Evolutionary conservation across 2,329 filamentous ascomycete species (phyloP).

Genomic region (Colletotrichum navitas): DNA sequence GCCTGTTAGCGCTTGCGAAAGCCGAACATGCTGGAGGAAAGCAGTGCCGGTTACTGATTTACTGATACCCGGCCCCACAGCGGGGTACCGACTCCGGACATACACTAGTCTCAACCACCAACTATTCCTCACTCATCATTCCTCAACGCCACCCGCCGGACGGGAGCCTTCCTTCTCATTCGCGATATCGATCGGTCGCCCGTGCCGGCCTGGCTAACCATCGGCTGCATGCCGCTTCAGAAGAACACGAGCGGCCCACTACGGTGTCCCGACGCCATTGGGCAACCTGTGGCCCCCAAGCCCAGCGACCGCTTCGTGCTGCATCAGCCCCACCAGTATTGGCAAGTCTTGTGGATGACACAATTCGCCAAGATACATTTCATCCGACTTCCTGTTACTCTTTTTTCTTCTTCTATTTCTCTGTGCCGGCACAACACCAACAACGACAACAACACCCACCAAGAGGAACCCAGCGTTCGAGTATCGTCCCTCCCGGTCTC

Average conservation of each 20-base stretch:
- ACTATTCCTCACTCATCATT: not conserved
- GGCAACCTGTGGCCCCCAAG: not conserved
- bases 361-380: no score
- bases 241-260: not conserved
- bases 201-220: conserved; percentile 10
- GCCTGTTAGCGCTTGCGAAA: conserved; percentile 1
- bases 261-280: conserved; percentile 2
- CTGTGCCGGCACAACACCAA: not conserved
- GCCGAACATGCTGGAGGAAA: conserved; percentile 4
- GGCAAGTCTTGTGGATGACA: not conserved
- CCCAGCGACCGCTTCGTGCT: not conserved
- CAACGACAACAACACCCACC: not conserved
- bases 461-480: not conserved
- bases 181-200: not conserved
- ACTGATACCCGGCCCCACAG: conserved; percentile 9
- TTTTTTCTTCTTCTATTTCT: not conserved
- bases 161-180: not conserved
- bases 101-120: not conserved
- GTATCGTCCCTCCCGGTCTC: not conserved
- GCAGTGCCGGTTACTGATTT: conserved; percentile 2
- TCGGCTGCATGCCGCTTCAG: not conserved
- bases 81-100: conserved; percentile 6
- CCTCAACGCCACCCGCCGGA: not conserved
- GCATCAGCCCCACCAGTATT: not conserved
- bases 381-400: no score